Evolutionary conservation across 2,329 filamentous ascomycete species (phyloP), one percentile per base, ranked within the genome.

Genomic region (Ceratocystis eucalypticola): DNA sequence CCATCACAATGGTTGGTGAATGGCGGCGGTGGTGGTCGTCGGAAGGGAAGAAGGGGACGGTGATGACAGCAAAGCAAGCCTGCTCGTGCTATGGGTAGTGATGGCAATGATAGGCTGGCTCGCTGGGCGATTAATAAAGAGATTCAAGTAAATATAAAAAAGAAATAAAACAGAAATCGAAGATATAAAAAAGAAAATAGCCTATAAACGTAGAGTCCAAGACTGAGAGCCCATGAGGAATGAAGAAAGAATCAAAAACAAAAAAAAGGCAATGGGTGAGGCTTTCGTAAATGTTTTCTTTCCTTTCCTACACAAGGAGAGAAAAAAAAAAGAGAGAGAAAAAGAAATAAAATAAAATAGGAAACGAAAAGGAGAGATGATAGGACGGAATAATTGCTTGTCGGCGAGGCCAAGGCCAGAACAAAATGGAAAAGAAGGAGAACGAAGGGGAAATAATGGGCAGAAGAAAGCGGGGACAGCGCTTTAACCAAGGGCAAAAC

Each of bases 1-100:
- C 84, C 75, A 82, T 81, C 69, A 77, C 76, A 75, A 46, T 33
- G 25, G 22, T 33, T n/a, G 8, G 7, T 30, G 12, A 28, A 25
- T 25, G 15, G 44, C 7, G 20, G 45, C 1, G 5, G 45, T 8
- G 2, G 45, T 57, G 2, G 63, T 65, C 63, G 45, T 44, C 59
- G 57, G 28, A 64, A 37, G 46, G 46, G 17, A 20, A 46, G 45
- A 20, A 20, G 1, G 17, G 45, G 45, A 53, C 20, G 22, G 20
- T 8, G 48, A 15, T 10, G 48, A 25, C 48, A 25, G 20, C 48
- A 53, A 25, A 53, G 20, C 20, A 53, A 25, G 48, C 48, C 25
- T 50, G 15, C 45, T 12, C 1, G 37, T 12, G n/a, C n/a, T 50
- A 17, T 25, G 17, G 53, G 50, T 20, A n/a, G 45, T 17, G 46